phyloP scores from a whole-genome alignment of 495 filamentous ascomycete genomes.

The Neurospora sp. region DNA sequence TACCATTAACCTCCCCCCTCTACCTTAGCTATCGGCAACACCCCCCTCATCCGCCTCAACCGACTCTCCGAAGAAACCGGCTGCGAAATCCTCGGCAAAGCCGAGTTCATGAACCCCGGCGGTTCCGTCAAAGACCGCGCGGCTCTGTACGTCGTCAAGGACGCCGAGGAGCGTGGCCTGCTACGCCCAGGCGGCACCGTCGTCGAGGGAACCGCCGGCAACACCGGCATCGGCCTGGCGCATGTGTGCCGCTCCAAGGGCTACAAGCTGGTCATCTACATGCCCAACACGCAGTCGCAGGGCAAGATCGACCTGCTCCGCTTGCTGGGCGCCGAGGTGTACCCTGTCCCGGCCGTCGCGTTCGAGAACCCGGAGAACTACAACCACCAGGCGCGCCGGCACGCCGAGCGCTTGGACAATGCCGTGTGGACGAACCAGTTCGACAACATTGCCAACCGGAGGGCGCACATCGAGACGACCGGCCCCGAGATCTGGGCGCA shows the following conservation, averaged over 20 bases:
- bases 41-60: slow-evolving; percentile 85
- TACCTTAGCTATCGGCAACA: slow-evolving; percentile 82
- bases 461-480: slow-evolving; percentile 92
- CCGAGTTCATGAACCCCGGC: slow-evolving; percentile 97
- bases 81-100: slow-evolving; percentile 91
- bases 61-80: slow-evolving; percentile 82
- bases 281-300: slow-evolving; percentile 97
- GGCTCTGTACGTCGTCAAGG: slow-evolving; percentile 83
- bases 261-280: slow-evolving; percentile 95
- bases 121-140: slow-evolving; percentile 95
- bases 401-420: slow-evolving; percentile 77
- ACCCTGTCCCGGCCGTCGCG: slow-evolving; percentile 94
- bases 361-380: slow-evolving; percentile 95
- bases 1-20: slow-evolving; percentile 1
- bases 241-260: slow-evolving; percentile 92
- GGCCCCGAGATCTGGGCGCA: slow-evolving; percentile 97
- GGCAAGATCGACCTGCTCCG: slow-evolving; percentile 93
- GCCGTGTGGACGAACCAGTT: slow-evolving; percentile 99
- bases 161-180: slow-evolving; percentile 82
- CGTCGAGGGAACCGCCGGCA: slow-evolving; percentile 92
- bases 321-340: slow-evolving; percentile 89
- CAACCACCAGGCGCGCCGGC: slow-evolving; percentile 86
- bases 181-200: slow-evolving; percentile 83
- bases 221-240: slow-evolving; percentile 94
- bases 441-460: slow-evolving; percentile 89